These are phyloP conservation scores for Globisporangium canariense DNA, from an alignment of 352 stramenopile genomes.

Conservation along the genomic window DNA sequence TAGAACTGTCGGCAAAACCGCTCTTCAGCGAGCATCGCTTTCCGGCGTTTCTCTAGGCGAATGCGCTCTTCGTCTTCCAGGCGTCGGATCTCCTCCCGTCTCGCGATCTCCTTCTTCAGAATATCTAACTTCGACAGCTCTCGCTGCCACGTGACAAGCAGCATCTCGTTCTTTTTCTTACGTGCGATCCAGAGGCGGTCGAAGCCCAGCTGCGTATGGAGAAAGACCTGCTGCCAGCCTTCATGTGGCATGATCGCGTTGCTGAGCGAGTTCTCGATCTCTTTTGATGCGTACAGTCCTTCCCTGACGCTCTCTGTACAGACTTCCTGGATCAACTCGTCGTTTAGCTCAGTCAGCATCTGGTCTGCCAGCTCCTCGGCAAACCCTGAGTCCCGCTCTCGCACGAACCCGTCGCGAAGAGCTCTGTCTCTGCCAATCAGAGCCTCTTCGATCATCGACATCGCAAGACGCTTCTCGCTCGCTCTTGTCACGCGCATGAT, in stretches of 20 bases:
- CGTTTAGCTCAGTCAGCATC: conserved; percentile 26
- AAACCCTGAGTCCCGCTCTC: conserved; percentile 31
- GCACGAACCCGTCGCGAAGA: conserved; percentile 26
- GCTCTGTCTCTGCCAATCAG: conserved; percentile 32
- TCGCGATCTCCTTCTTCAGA: conserved; percentile 44
- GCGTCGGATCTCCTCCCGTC: conserved; percentile 49
- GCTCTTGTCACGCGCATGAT: conserved; percentile 45
- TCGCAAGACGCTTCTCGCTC: conserved; percentile 61
- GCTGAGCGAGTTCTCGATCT: conserved; percentile 8
- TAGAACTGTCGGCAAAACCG: conserved; percentile 59
- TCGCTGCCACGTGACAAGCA: conserved; percentile 37
- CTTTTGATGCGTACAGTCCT: conserved; percentile 4
- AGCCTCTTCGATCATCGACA: conserved; percentile 46
- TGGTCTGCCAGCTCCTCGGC: conserved; percentile 19
- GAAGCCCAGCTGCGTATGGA: conserved; percentile 19
- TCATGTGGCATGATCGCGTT: conserved; percentile 7
- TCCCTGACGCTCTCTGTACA: conserved; percentile 26
- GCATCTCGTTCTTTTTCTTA: conserved; percentile 31
- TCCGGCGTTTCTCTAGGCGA: conserved; percentile 34
- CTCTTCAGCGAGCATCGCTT: conserved; percentile 73
- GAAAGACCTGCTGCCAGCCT: conserved; percentile 1
- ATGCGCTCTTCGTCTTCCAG: conserved; percentile 47
- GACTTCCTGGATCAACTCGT: conserved; percentile 22
- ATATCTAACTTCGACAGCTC: conserved; percentile 45
- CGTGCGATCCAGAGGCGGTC: conserved; percentile 44